Conservation (phyloP, 2,329 filamentous ascomycete species). For the Scedosporium apiospermum region DNA sequence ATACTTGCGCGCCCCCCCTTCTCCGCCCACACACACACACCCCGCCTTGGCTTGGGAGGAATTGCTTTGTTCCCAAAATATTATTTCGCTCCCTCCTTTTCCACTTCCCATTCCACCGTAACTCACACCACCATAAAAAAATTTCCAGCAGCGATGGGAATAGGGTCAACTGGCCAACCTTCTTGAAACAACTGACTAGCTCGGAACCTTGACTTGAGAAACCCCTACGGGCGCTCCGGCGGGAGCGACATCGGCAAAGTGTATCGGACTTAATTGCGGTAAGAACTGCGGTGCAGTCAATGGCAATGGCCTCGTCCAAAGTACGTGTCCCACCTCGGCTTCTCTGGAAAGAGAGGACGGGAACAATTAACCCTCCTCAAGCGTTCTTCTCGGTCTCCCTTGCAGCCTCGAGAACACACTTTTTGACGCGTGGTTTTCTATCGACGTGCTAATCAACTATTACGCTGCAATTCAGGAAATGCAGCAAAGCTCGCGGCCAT, state of each 20-base stretch:
- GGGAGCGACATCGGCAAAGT: constrained; percentile 2
- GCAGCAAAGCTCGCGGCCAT: constrained; percentile 47
- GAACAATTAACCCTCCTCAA: neutral
- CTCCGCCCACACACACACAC: constrained; percentile 9
- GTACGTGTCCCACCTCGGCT: constrained; percentile 26
- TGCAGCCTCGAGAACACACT: neutral
- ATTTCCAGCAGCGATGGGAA: neutral
- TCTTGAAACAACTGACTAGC: neutral
- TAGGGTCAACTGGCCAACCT: neutral
- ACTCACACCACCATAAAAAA: constrained; percentile 1
- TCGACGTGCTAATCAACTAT: neutral
- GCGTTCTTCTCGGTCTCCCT: neutral
- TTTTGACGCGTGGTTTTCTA: neutral
- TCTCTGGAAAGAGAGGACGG: neutral
- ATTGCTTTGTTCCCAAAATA: constrained; percentile 26
- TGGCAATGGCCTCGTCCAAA: constrained; percentile 54
- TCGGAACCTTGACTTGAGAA: neutral
- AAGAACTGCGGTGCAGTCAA: constrained; percentile 14
- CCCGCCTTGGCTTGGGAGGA: constrained; percentile 12
- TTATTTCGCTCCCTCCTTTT: constrained; percentile 26
- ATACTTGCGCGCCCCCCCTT: constrained; percentile 8
- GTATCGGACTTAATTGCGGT: neutral
- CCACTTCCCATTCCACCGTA: constrained; percentile 10
- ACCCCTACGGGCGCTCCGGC: neutral
- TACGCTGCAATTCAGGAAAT: constrained; percentile 32